Evolutionary conservation across 2,329 filamentous ascomycete genomes (phyloP).

Genomic region (Fusarium paranaense): DNA sequence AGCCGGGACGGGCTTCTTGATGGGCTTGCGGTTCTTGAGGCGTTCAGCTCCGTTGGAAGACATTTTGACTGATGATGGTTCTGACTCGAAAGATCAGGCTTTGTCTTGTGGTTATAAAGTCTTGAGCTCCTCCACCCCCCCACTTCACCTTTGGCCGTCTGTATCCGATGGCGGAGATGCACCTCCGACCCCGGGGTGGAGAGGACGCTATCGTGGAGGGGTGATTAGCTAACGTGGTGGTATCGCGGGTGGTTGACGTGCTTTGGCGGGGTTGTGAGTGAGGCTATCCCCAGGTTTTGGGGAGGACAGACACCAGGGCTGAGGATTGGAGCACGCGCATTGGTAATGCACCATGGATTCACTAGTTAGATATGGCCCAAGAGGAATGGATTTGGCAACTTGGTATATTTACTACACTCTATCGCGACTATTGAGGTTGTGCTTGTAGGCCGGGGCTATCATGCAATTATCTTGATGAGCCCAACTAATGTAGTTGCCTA

Average conservation of each 20-base stretch:
- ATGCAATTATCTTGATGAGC: background rate
- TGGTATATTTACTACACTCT: background rate
- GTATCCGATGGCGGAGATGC: slow-evolving; percentile 25
- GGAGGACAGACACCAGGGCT: background rate
- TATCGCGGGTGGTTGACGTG: background rate
- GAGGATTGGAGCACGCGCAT: background rate
- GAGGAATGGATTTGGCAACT: background rate
- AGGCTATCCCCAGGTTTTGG: background rate
- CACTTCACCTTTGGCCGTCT: slow-evolving; percentile 24
- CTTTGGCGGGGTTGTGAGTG: background rate
- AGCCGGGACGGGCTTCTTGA: slow-evolving; percentile 62
- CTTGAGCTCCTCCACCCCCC: slow-evolving; percentile 26
- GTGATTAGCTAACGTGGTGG: background rate
- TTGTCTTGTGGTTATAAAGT: slow-evolving; percentile 8
- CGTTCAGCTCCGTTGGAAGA: slow-evolving; percentile 48
- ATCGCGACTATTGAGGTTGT: background rate
- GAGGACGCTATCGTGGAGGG: background rate
- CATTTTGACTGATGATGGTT: slow-evolving; percentile 23
- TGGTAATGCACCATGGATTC: background rate
- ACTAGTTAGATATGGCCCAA: background rate
- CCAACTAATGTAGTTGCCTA: background rate
- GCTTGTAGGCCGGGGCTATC: background rate
- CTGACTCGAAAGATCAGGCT: background rate
- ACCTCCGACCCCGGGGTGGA: slow-evolving; percentile 3
- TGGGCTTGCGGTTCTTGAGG: slow-evolving; percentile 56